Evolutionary conservation across 1,284 basidiomycete genomes (phyloP).

Genomic region (Cutaneotrichosporon cavernicola): DNA sequence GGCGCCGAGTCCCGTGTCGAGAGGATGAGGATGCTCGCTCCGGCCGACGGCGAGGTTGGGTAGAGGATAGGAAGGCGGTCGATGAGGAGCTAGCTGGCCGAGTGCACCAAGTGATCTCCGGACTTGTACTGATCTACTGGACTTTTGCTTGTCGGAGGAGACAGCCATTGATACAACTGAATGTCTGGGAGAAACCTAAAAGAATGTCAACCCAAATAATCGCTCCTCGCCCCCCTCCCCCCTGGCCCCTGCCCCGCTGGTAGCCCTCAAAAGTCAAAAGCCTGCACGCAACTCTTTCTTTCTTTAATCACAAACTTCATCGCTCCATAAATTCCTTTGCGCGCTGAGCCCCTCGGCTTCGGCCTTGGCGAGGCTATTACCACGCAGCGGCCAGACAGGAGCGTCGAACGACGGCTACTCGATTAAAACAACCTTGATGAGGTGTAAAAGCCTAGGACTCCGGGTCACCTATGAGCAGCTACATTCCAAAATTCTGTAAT

Average conservation of each 20-base stretch:
- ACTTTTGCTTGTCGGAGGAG: constrained; percentile 9
- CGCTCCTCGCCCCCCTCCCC: neutral
- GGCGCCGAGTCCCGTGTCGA: neutral
- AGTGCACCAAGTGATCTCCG: neutral
- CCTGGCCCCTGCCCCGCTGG: neutral
- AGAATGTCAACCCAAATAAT: constrained; percentile 9
- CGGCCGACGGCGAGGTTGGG: neutral
- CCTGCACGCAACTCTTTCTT: constrained; percentile 10
- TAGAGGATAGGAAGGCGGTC: neutral
- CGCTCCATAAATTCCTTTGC: constrained; percentile 37
- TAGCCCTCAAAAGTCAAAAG: constrained; percentile 12
- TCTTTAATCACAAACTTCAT: constrained; percentile 28
- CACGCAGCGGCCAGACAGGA: constrained; percentile 43
- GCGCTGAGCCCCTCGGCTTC: constrained; percentile 28
- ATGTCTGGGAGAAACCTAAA: constrained; percentile 22
- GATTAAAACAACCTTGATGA: constrained; percentile 48
- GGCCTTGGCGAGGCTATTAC: constrained; percentile 21
- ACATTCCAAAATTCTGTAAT: constrained; percentile 27
- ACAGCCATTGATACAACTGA: too few relatives aligned
- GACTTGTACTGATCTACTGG: neutral
- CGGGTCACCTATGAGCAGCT: constrained; percentile 48
- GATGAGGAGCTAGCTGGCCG: neutral
- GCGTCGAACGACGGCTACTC: constrained; percentile 38
- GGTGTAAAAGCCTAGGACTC: constrained; percentile 38
- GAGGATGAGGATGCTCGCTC: neutral